phyloP scores from a whole-genome alignment of 2,329 filamentous ascomycete species.

The Fusarium succisae region DNA sequence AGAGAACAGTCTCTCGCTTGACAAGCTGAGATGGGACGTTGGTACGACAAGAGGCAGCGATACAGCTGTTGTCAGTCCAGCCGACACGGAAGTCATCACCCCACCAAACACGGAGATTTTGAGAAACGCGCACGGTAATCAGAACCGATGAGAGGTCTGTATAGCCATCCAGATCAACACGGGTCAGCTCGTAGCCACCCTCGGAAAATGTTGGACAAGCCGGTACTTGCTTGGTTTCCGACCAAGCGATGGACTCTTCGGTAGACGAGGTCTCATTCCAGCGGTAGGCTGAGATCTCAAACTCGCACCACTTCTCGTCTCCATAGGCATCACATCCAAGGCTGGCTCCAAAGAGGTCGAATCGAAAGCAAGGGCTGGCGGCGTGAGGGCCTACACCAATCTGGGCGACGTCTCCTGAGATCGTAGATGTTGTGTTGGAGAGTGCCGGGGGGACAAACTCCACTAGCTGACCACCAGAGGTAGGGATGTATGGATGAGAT shows the following conservation, averaged over 20 bases:
- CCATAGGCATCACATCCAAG: slow-evolving; percentile 51
- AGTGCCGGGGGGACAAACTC: slow-evolving; percentile 53
- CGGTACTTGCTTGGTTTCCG: slow-evolving; percentile 51
- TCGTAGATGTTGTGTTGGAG: slow-evolving; percentile 36
- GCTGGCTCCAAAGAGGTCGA: slow-evolving; percentile 52
- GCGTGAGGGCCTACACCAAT: slow-evolving; percentile 53
- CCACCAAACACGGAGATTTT: slow-evolving; percentile 53
- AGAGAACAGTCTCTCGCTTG: slow-evolving; percentile 47
- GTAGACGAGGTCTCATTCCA: slow-evolving; percentile 46
- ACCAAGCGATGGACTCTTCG: slow-evolving; percentile 53
- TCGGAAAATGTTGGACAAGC: slow-evolving; percentile 49
- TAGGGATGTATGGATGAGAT: slow-evolving; percentile 48
- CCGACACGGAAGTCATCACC: slow-evolving; percentile 53
- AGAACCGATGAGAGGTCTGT: slow-evolving; percentile 52
- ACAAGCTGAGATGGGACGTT: slow-evolving; percentile 37
- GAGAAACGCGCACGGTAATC: slow-evolving; percentile 50
- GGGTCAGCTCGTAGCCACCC: slow-evolving; percentile 48
- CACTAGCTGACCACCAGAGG: slow-evolving; percentile 52
- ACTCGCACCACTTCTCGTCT: slow-evolving; percentile 52
- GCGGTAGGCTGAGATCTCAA: slow-evolving; percentile 54
- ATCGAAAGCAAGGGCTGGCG: slow-evolving; percentile 50
- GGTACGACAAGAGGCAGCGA: slow-evolving; percentile 50
- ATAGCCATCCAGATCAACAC: slow-evolving; percentile 51
- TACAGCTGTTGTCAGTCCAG: slow-evolving; percentile 54
- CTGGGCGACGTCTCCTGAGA: slow-evolving; percentile 50